Percentiles rank a stretch among this genome's conserved stretches.
Evolutionary conservation across 106 monocot genomes (phyloP).

Genomic region (Agapanthus africanus): DNA sequence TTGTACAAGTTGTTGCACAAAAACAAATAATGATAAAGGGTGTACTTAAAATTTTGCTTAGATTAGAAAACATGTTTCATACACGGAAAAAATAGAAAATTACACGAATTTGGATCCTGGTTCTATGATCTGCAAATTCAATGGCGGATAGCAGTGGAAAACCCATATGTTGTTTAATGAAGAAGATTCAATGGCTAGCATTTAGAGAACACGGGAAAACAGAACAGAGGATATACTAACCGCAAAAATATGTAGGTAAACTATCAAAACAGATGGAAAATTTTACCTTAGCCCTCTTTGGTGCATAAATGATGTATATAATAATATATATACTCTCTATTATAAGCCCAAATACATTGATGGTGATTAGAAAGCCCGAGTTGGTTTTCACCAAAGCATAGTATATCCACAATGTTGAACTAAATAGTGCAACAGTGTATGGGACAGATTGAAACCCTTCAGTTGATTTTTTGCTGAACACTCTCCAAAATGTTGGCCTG

Average conservation of each 20-base stretch:
- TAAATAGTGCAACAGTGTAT: conserved; percentile 58
- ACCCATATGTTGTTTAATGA: not conserved
- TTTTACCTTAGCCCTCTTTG: conserved; percentile 6
- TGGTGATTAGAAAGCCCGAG: conserved; percentile 51
- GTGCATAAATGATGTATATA: conserved; percentile 49
- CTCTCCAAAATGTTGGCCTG: conserved; percentile 58
- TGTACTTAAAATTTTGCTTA: conserved; percentile 12
- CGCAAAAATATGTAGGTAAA: too few species aligned
- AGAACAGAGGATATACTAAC: too few species aligned
- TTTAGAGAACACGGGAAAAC: too few species aligned
- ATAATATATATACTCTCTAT: conserved; percentile 56
- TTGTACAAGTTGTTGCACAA: too few species aligned
- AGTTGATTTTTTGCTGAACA: conserved; percentile 49
- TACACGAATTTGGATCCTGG: too few species aligned
- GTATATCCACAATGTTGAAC: conserved; percentile 54
- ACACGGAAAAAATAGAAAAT: not conserved
- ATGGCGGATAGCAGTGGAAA: not conserved
- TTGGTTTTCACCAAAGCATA: conserved; percentile 44
- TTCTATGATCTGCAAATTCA: too few species aligned
- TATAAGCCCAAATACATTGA: conserved; percentile 48
- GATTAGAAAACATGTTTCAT: not conserved
- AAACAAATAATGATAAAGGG: too few species aligned
- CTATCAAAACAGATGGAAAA: too few species aligned
- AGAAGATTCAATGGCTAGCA: too few species aligned
- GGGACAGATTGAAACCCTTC: conserved; percentile 65